phyloP scores from a whole-genome alignment of 2,329 filamentous ascomycete species.

The Ceratocystis variospora region DNA sequence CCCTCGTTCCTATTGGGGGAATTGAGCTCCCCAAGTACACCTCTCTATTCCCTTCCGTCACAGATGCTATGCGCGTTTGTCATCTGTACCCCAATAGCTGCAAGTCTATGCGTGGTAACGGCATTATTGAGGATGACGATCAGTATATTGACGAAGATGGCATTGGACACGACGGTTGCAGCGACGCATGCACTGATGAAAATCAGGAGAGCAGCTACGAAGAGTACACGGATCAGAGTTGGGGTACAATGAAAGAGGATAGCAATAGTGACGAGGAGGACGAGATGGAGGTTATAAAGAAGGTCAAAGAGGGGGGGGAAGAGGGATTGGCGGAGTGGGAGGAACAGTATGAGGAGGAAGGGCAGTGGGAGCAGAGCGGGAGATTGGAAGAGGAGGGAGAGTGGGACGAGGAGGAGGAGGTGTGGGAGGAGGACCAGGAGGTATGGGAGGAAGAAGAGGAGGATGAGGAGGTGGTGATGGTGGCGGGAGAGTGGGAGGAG shows the following conservation, averaged over 20 bases:
- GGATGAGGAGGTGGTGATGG: no score
- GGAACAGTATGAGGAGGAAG: background rate
- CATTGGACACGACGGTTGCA: conserved; percentile 5
- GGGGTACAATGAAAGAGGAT: no score
- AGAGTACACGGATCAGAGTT: no score
- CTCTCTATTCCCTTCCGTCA: background rate
- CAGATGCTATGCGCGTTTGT: conserved; percentile 12
- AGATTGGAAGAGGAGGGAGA: background rate
- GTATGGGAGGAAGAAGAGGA: background rate
- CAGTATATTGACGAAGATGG: conserved; percentile 15
- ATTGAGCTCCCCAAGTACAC: background rate
- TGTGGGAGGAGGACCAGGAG: background rate
- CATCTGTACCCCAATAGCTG: conserved; percentile 6
- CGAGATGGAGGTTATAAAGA: no score
- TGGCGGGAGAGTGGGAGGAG: no score
- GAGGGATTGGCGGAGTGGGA: background rate
- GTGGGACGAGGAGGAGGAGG: no score
- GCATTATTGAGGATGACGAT: conserved; percentile 12
- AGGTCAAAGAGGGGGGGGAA: background rate
- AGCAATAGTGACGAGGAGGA: no score
- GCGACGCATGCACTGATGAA: background rate
- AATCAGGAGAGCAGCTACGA: background rate
- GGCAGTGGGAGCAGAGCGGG: background rate
- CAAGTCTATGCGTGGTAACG: conserved; percentile 14
- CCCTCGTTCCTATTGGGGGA: background rate